These are phyloP conservation scores for Fraxinus anomala DNA, from an alignment of 257 asterid genomes.

Conservation along the genomic window DNA sequence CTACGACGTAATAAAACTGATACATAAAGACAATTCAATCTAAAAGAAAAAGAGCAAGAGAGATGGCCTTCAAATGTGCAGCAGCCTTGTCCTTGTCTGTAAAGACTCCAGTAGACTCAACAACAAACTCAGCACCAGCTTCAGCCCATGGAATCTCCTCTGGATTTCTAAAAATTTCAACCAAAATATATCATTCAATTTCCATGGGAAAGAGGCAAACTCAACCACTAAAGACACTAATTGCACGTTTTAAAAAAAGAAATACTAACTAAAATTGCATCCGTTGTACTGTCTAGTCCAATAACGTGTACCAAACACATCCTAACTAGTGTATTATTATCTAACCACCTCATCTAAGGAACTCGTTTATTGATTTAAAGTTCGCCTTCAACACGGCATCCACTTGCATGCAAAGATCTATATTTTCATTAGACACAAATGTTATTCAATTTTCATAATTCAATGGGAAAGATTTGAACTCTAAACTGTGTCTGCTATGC, in stretches of 20 bases:
- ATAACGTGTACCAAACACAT: not conserved
- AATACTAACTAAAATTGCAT: not conserved
- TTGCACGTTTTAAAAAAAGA: not conserved
- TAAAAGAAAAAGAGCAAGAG: not conserved
- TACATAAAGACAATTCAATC: not conserved
- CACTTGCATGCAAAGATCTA: not conserved
- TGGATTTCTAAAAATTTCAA: constrained; percentile 42
- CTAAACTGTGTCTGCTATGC: not conserved
- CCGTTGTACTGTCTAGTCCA: not conserved
- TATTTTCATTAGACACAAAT: not conserved
- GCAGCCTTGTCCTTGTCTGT: constrained; percentile 83
- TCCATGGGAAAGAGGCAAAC: not conserved
- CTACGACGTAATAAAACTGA: not conserved
- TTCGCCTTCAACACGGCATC: not conserved
- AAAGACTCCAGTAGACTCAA: constrained; percentile 81
- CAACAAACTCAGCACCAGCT: constrained; percentile 70
- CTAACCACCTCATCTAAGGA: not conserved
- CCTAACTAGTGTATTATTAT: not conserved
- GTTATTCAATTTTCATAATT: not conserved
- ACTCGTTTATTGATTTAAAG: not conserved
- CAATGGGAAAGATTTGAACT: not conserved
- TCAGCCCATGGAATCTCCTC: constrained; percentile 82
- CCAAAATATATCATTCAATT: not conserved
- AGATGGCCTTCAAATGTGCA: constrained; percentile 63
- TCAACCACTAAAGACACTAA: not conserved